Evolutionary conservation across 2,329 filamentous ascomycete species (phyloP).

Genomic region (Keithomyces neogunnii): DNA sequence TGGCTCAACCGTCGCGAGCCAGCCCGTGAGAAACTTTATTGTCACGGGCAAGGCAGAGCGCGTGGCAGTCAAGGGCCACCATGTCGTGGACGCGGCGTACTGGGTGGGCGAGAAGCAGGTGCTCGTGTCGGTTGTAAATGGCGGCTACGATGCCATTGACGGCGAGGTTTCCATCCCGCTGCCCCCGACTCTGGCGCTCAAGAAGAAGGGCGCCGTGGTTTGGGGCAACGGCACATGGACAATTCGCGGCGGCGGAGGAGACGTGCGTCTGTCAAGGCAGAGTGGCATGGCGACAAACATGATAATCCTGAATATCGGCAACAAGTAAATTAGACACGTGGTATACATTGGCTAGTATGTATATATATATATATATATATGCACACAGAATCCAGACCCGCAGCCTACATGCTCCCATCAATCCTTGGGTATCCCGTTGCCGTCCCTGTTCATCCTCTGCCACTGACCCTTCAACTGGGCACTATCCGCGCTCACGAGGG

Average conservation of each 20-base stretch:
- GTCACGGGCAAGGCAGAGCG: slow-evolving; percentile 20
- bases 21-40: slow-evolving; percentile 30
- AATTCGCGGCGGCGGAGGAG: slow-evolving; percentile 1
- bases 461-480: slow-evolving; percentile 25
- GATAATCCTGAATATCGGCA: slow-evolving; percentile 7
- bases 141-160: slow-evolving; percentile 11
- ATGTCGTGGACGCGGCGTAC: slow-evolving; percentile 14
- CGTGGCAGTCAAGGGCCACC: slow-evolving; percentile 2
- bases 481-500: slow-evolving; percentile 24
- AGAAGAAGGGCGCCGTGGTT: slow-evolving; percentile 7
- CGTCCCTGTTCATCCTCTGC: slow-evolving; percentile 20
- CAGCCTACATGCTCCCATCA: background rate
- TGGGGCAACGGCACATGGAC: slow-evolving; percentile 15
- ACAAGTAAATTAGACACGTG: background rate
- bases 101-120: slow-evolving; percentile 12
- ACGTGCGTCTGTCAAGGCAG: slow-evolving; percentile 6
- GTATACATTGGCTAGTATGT: no score
- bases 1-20: slow-evolving; percentile 25
- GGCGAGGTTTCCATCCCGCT: slow-evolving; percentile 9
- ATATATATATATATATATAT: no score
- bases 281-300: slow-evolving; percentile 18
- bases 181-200: slow-evolving; percentile 6
- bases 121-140: slow-evolving; percentile 16
- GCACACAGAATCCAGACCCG: no score
- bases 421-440: slow-evolving; percentile 11